Conservation (phyloP, 495 filamentous ascomycete species). For the Friedmanniomyces simplex region DNA sequence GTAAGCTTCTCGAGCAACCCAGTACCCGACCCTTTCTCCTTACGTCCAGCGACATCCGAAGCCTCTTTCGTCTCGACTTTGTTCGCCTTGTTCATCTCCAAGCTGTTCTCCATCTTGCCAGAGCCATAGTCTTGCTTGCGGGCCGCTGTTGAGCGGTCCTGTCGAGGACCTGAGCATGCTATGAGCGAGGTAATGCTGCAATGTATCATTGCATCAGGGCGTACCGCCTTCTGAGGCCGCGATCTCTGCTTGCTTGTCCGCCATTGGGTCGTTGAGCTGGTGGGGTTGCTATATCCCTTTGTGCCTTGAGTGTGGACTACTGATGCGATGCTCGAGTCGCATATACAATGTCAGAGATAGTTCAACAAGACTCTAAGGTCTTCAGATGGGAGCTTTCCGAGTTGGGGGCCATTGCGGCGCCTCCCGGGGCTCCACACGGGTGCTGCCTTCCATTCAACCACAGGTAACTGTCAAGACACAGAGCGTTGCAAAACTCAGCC, state of each 20-base stretch:
- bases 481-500: too few relatives aligned
- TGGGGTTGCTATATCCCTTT: too few relatives aligned
- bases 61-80: constrained; percentile 2
- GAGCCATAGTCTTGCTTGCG: background rate
- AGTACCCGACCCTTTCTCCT: constrained; percentile 15
- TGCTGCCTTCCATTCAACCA: too few relatives aligned
- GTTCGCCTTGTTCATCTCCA: constrained; percentile 18
- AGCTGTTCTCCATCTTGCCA: constrained; percentile 17
- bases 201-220: background rate
- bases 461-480: too few relatives aligned
- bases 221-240: constrained; percentile 6
- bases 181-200: background rate
- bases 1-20: constrained; percentile 13
- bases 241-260: background rate
- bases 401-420: too few relatives aligned
- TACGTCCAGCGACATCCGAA: constrained; percentile 14
- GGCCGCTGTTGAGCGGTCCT: constrained; percentile 1
- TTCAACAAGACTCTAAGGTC: too few relatives aligned
- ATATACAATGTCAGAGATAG: too few relatives aligned
- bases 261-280: background rate
- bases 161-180: background rate
- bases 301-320: too few relatives aligned
- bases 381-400: too few relatives aligned
- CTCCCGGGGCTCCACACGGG: too few relatives aligned
- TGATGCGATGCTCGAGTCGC: too few relatives aligned